These are phyloP conservation scores for Trichoderma reesei DNA, from an alignment of 495 filamentous ascomycete genomes.

Conservation along the genomic window DNA sequence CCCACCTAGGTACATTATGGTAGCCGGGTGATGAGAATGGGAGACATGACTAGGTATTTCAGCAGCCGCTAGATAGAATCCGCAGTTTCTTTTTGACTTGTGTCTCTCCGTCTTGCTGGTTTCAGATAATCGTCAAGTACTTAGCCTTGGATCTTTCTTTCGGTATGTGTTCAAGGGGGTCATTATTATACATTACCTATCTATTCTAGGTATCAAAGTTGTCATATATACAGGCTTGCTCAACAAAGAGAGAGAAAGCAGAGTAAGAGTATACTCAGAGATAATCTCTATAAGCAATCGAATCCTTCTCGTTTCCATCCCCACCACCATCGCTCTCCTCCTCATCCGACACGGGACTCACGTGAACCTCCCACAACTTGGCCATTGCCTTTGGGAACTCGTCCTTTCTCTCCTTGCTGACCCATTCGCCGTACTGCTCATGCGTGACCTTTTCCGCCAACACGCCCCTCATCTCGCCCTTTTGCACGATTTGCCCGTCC, in stretches of 20 bases:
- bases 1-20: background rate
- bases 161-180: background rate
- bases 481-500: background rate
- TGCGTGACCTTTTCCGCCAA: slow-evolving; percentile 23
- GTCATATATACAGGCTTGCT: background rate
- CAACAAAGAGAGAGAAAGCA: no score
- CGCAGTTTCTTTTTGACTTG: background rate
- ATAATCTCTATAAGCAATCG: background rate
- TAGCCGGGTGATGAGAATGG: background rate
- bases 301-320: no score
- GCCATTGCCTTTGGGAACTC: slow-evolving; percentile 2
- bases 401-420: slow-evolving; percentile 2
- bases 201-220: background rate
- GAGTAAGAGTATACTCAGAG: no score
- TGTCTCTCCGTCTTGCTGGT: background rate
- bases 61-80: background rate
- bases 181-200: background rate
- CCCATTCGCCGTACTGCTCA: slow-evolving; percentile 3
- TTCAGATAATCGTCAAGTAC: background rate
- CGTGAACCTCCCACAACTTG: slow-evolving; percentile 10
- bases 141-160: background rate
- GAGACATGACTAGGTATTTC: background rate
- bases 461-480: slow-evolving; percentile 24
- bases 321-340: background rate
- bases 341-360: background rate